Percentiles rank a stretch among this genome's conserved stretches.
phyloP scores from a whole-genome alignment of 768 basidiomycete species.

The Phanerochaete sordida region DNA sequence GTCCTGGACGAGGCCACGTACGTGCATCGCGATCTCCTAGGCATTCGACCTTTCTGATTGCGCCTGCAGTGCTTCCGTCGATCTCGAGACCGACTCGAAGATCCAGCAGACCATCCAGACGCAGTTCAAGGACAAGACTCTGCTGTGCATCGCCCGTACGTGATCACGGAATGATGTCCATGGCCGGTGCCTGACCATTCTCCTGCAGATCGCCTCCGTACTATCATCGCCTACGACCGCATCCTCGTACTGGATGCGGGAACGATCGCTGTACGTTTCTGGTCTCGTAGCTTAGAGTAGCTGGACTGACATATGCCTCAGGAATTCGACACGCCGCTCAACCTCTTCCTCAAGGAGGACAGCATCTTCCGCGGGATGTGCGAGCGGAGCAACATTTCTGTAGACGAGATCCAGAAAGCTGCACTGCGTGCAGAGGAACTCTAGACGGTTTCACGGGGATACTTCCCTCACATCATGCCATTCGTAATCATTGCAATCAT shows the following conservation, averaged over 20 bases:
- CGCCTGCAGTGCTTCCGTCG: constrained; percentile 32
- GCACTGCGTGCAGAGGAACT: constrained; percentile 2
- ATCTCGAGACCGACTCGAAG: constrained; percentile 48
- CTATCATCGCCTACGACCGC: constrained; percentile 58
- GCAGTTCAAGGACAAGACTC: constrained; percentile 45
- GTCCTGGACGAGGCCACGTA: constrained; percentile 50
- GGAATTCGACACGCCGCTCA: constrained; percentile 51
- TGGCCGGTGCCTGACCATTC: not conserved
- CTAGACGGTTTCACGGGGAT: not conserved
- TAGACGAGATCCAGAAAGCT: constrained; percentile 40
- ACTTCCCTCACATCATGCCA: no score
- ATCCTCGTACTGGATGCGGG: constrained; percentile 70
- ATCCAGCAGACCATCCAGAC: constrained; percentile 45
- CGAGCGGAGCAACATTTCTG: constrained; percentile 46
- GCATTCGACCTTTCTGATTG: not conserved
- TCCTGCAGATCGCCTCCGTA: constrained; percentile 43
- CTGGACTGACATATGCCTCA: constrained; percentile 7
- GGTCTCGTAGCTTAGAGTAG: not conserved
- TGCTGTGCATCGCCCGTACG: constrained; percentile 45
- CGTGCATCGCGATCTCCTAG: not conserved
- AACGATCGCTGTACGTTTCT: constrained; percentile 41
- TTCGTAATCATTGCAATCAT: no score
- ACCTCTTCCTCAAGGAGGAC: constrained; percentile 37
- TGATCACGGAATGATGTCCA: not conserved
- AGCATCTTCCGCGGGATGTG: constrained; percentile 66